A percentile compares a stretch with the other conserved stretches of the same genome.
phyloP scores from a whole-genome alignment of 805 yeast species.

The Ogataea wickerhamii region DNA sequence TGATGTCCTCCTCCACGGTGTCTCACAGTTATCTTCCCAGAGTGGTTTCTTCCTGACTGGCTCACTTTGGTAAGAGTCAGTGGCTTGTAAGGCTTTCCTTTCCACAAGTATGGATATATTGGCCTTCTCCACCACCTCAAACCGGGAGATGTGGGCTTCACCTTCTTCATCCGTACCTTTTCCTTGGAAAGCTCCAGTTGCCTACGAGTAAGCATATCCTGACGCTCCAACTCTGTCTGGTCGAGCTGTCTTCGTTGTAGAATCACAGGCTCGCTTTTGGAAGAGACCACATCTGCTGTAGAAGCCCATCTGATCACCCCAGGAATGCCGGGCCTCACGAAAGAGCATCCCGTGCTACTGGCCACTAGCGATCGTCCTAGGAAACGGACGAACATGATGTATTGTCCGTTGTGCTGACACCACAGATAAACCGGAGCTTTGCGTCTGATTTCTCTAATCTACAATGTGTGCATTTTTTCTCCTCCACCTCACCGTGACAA shows the following conservation, averaged over 20 bases:
- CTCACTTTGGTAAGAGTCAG: conserved; percentile 70
- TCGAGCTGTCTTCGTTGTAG: conserved; percentile 36
- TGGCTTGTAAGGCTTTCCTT: conserved; percentile 74
- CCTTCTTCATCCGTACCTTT: conserved; percentile 65
- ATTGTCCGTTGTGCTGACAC: too few relatives aligned
- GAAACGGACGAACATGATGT: background rate
- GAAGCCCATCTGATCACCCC: background rate
- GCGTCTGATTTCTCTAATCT: background rate
- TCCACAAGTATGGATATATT: conserved; percentile 79
- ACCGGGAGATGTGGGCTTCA: conserved; percentile 83
- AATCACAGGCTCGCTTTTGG: conserved; percentile 29
- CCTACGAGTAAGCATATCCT: conserved; percentile 66
- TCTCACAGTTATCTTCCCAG: conserved; percentile 85
- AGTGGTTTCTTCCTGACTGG: conserved; percentile 84
- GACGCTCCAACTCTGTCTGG: conserved; percentile 72
- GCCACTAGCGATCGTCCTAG: background rate
- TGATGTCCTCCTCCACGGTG: conserved; percentile 98
- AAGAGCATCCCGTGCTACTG: background rate
- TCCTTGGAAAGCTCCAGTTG: conserved; percentile 72
- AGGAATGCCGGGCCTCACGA: background rate
- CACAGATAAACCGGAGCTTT: too few relatives aligned
- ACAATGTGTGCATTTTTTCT: too few relatives aligned
- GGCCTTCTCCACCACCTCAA: conserved; percentile 87
- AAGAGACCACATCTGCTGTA: background rate
- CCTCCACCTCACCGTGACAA: background rate